phyloP scores from a whole-genome alignment of 345 rosid species.

The Salix udensis region DNA sequence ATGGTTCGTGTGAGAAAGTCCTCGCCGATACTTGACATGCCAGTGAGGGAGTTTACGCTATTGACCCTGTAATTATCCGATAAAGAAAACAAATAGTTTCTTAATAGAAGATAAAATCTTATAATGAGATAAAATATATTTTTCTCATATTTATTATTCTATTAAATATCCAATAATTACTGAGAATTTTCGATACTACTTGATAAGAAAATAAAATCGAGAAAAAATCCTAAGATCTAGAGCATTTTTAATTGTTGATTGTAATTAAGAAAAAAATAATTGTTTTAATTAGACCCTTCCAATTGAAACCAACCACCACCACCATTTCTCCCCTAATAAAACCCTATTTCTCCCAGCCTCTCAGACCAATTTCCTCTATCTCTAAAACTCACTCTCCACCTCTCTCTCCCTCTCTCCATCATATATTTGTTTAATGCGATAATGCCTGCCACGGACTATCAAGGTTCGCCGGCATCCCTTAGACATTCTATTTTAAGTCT shows the following conservation, averaged over 20 bases:
- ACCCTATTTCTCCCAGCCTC: neutral
- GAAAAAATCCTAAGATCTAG: neutral
- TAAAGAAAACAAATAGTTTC: too few relatives aligned
- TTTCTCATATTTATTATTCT: too few relatives aligned
- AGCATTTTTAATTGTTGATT: neutral
- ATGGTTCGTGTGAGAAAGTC: neutral
- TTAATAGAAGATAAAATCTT: too few relatives aligned
- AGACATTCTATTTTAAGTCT: conserved; percentile 38
- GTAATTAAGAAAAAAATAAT: neutral
- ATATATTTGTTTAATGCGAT: neutral
- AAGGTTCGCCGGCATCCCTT: conserved; percentile 28
- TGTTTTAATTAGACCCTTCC: neutral
- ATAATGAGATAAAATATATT: too few relatives aligned
- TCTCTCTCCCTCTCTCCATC: neutral
- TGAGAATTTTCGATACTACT: too few relatives aligned
- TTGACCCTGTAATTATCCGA: too few relatives aligned
- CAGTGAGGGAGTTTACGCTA: too few relatives aligned
- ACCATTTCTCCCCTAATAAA: conserved; percentile 3
- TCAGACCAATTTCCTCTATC: neutral
- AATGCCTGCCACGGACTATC: conserved; percentile 32
- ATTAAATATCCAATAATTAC: too few relatives aligned
- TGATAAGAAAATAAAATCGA: too few relatives aligned
- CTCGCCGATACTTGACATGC: too few relatives aligned
- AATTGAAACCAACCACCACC: conserved; percentile 1
- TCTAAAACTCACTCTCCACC: neutral